These are phyloP conservation scores for Peziza echinospora DNA, from an alignment of 495 filamentous ascomycete species.

Conservation along the genomic window DNA sequence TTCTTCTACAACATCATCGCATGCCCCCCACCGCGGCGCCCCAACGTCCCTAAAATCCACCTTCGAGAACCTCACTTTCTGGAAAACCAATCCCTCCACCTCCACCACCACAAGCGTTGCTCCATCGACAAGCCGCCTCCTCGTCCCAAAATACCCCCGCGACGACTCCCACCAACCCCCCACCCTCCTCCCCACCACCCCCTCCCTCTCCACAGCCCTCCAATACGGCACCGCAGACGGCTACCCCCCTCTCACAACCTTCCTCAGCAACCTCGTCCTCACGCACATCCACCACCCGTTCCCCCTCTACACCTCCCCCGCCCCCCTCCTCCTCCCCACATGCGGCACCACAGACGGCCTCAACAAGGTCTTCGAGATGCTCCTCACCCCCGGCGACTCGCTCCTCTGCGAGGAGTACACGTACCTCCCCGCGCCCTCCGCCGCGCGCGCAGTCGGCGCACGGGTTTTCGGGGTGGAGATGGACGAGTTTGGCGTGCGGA, in stretches of 20 bases:
- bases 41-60: too few species aligned
- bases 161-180: constrained; percentile 29
- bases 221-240: constrained; percentile 70
- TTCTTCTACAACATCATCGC: too few species aligned
- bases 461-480: constrained; percentile 50
- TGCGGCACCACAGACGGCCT: constrained; percentile 73
- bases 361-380: constrained; percentile 46
- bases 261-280: constrained; percentile 54
- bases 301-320: constrained; percentile 46
- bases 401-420: constrained; percentile 56
- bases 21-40: too few species aligned
- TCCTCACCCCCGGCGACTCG: constrained; percentile 40
- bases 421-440: constrained; percentile 52
- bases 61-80: too few species aligned
- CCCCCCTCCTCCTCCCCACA: constrained; percentile 55
- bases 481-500: constrained; percentile 56
- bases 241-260: constrained; percentile 52
- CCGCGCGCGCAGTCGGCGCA: constrained; percentile 43
- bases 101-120: too few species aligned
- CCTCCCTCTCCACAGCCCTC: constrained; percentile 37
- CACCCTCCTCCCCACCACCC: constrained; percentile 15
- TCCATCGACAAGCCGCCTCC: neutral
- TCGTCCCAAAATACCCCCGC: constrained; percentile 26
- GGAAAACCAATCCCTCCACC: too few species aligned
- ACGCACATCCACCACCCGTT: constrained; percentile 51